Conservation (phyloP, 352 stramenopile genomes). For the Lagenidium sp. region DNA sequence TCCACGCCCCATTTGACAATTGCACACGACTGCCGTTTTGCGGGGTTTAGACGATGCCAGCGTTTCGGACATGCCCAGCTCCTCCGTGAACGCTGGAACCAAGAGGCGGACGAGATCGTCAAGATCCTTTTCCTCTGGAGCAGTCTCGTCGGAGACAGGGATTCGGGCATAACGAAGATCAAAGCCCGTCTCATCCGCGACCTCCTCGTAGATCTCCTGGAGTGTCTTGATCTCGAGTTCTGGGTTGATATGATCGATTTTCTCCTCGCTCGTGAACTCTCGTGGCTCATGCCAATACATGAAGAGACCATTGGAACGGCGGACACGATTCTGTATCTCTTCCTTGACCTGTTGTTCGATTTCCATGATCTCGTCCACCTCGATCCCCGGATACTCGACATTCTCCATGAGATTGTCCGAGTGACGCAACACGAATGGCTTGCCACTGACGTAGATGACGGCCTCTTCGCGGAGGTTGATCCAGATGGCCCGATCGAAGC, state of each 20-base stretch:
- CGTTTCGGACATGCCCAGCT: conserved; percentile 25
- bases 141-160: conserved; percentile 86
- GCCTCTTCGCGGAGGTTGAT: conserved; percentile 89
- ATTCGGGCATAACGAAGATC: conserved; percentile 77
- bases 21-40: conserved; percentile 79
- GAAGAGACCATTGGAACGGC: conserved; percentile 63
- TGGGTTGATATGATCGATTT: conserved; percentile 70
- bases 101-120: conserved; percentile 81
- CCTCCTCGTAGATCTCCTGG: conserved; percentile 57
- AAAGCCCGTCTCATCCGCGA: conserved; percentile 32
- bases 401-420: conserved; percentile 78
- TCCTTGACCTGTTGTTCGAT: conserved; percentile 83
- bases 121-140: conserved; percentile 84
- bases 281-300: conserved; percentile 81
- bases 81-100: conserved; percentile 49
- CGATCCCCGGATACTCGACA: conserved; percentile 83
- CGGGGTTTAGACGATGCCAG: neutral
- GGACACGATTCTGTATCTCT: conserved; percentile 74
- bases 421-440: conserved; percentile 82
- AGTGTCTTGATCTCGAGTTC: conserved; percentile 70
- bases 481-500: conserved; percentile 76
- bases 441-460: conserved; percentile 84
- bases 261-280: conserved; percentile 75
- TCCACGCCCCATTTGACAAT: conserved; percentile 87
- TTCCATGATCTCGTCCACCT: conserved; percentile 80